Percentiles rank a stretch among this genome's conserved stretches.
phyloP scores from a whole-genome alignment of 805 yeast species.

The Ogataea siamensis region DNA sequence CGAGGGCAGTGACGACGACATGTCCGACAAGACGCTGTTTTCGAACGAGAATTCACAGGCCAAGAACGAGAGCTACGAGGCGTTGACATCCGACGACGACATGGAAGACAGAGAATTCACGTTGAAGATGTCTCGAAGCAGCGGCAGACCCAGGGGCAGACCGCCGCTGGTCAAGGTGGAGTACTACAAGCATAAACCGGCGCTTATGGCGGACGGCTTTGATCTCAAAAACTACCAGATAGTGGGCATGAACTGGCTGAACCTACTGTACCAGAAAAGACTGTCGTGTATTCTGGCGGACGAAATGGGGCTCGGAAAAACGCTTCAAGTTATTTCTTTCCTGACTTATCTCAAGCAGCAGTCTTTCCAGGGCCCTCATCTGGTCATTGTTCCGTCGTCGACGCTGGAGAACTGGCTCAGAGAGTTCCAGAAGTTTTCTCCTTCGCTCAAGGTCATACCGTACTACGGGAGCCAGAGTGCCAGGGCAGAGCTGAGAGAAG shows the following conservation, averaged over 20 bases:
- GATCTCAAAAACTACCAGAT: slow-evolving; percentile 87
- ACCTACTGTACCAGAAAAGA: slow-evolving; percentile 69
- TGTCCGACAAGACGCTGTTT: slow-evolving; percentile 10
- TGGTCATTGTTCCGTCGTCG: slow-evolving; percentile 94
- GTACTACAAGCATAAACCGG: slow-evolving; percentile 73
- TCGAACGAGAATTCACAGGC: slow-evolving; percentile 33
- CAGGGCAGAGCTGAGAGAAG: slow-evolving; percentile 79
- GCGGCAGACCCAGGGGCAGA: slow-evolving; percentile 21
- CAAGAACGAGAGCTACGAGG: slow-evolving; percentile 21
- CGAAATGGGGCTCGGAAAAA: slow-evolving; percentile 98
- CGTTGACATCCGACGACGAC: slow-evolving; percentile 17
- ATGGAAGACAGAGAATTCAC: slow-evolving; percentile 25
- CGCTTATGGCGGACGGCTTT: slow-evolving; percentile 57
- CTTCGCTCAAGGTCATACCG: slow-evolving; percentile 77
- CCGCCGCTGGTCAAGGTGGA: slow-evolving; percentile 9
- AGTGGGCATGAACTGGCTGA: slow-evolving; percentile 95
- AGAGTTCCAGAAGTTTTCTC: slow-evolving; percentile 88
- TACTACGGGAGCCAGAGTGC: slow-evolving; percentile 88
- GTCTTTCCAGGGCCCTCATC: slow-evolving; percentile 70
- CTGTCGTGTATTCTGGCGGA: slow-evolving; percentile 95
- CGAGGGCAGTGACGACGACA: slow-evolving; percentile 40
- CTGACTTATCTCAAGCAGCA: slow-evolving; percentile 76
- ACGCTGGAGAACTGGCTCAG: slow-evolving; percentile 97
- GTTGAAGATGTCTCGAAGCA: slow-evolving; percentile 5
- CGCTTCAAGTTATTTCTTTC: slow-evolving; percentile 93